These are phyloP conservation scores for Plasmodium yoelii DNA, from an alignment of 169 alveolate genomes.

Conservation along the genomic window DNA sequence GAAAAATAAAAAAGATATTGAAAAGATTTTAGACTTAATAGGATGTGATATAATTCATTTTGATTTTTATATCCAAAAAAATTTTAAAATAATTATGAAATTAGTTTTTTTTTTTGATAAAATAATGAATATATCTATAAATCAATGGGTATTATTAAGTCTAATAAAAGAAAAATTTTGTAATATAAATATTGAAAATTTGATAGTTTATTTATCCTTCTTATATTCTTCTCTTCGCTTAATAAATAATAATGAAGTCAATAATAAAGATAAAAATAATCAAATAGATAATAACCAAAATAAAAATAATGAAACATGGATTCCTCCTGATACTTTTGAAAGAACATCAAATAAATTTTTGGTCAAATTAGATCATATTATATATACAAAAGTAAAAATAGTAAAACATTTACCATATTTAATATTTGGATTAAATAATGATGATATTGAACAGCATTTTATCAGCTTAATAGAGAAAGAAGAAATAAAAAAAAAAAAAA, in stretches of 20 bases:
- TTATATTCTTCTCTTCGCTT: slow-evolving; percentile 80
- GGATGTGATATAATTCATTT: slow-evolving; percentile 80
- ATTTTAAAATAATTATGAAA: slow-evolving; percentile 76
- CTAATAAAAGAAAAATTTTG: slow-evolving; percentile 83
- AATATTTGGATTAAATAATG: slow-evolving; percentile 82
- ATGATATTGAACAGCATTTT: slow-evolving; percentile 78
- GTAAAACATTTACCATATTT: slow-evolving; percentile 85
- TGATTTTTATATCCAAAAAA: slow-evolving; percentile 79
- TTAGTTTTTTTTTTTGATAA: slow-evolving; percentile 78
- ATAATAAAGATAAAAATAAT: too few relatives aligned
- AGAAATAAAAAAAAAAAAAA: neutral
- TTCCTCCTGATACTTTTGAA: slow-evolving; percentile 87
- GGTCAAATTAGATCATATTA: slow-evolving; percentile 83
- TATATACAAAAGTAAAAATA: slow-evolving; percentile 83
- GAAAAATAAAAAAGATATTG: slow-evolving; percentile 12
- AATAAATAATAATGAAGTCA: neutral
- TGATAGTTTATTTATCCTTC: slow-evolving; percentile 81
- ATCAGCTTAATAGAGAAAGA: neutral
- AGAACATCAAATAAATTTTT: slow-evolving; percentile 85
- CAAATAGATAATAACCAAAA: too few relatives aligned
- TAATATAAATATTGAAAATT: slow-evolving; percentile 82
- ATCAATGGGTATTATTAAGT: slow-evolving; percentile 84
- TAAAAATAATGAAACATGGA: slow-evolving; percentile 69
- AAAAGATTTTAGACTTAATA: slow-evolving; percentile 61
- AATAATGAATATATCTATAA: slow-evolving; percentile 77